Conservation (phyloP, 495 filamentous ascomycete genomes). For the Penicillium silybi region DNA sequence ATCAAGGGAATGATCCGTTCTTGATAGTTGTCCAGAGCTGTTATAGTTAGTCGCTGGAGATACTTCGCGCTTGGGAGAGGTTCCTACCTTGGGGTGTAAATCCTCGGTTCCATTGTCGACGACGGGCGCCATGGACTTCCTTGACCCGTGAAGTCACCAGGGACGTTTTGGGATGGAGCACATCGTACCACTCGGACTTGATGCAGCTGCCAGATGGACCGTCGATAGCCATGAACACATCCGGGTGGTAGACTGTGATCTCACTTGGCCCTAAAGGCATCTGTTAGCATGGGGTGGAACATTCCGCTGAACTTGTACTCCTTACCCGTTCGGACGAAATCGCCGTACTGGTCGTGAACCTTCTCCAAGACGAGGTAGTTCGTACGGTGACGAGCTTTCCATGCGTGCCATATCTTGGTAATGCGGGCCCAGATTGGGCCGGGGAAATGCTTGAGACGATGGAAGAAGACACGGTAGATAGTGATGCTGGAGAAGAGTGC, state of each 20-base stretch:
- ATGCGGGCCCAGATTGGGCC: constrained; percentile 38
- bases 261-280: constrained; percentile 28
- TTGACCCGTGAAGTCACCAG: constrained; percentile 35
- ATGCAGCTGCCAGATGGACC: constrained; percentile 26
- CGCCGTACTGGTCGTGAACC: constrained; percentile 31
- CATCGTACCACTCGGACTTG: constrained; percentile 46
- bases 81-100: constrained; percentile 28
- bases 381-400: constrained; percentile 21
- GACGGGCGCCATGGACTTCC: constrained; percentile 23
- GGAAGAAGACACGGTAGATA: constrained; percentile 40
- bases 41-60: background rate
- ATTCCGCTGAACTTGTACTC: background rate
- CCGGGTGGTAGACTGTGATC: constrained; percentile 31
- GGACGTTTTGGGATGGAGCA: constrained; percentile 33
- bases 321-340: constrained; percentile 38
- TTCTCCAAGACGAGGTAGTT: constrained; percentile 32
- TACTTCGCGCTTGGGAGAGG: background rate
- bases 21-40: constrained; percentile 22
- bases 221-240: constrained; percentile 26
- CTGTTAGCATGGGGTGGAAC: background rate
- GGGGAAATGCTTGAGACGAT: constrained; percentile 35
- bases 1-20: constrained; percentile 23
- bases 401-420: constrained; percentile 46
- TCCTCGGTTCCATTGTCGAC: constrained; percentile 33
- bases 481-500: constrained; percentile 42